These are phyloP conservation scores for Penicillium sp. DNA, from an alignment of 2,329 filamentous ascomycete genomes.

Conservation along the genomic window DNA sequence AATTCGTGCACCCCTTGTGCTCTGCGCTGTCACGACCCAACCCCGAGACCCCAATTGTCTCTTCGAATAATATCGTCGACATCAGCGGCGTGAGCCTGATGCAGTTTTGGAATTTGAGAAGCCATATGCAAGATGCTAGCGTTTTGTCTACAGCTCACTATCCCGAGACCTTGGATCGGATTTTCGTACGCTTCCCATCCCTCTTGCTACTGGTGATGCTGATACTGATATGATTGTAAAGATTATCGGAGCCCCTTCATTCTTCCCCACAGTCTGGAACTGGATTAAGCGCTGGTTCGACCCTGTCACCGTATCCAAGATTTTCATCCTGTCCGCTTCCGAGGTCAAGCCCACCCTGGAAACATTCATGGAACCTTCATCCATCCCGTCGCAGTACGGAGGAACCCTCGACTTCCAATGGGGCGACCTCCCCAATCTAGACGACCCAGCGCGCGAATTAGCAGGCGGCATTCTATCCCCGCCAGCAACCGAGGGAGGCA, in stretches of 20 bases:
- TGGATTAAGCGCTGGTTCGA: slow-evolving; percentile 97
- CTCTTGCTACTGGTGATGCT: background rate
- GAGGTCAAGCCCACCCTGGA: slow-evolving; percentile 75
- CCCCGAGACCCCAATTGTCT: slow-evolving; percentile 79
- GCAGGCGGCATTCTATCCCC: slow-evolving; percentile 28
- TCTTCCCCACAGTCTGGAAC: slow-evolving; percentile 87
- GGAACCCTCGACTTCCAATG: slow-evolving; percentile 80
- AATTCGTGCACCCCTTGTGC: slow-evolving; percentile 81
- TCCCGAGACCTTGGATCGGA: slow-evolving; percentile 84
- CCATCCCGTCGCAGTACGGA: slow-evolving; percentile 87
- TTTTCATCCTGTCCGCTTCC: slow-evolving; percentile 74
- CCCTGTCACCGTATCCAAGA: slow-evolving; percentile 90
- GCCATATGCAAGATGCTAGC: slow-evolving; percentile 89
- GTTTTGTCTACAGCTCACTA: slow-evolving; percentile 88
- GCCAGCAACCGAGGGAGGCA: slow-evolving; percentile 22
- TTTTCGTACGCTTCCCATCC: slow-evolving; percentile 53
- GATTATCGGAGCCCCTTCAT: slow-evolving; percentile 84
- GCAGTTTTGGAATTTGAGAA: slow-evolving; percentile 94
- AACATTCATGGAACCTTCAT: slow-evolving; percentile 73
- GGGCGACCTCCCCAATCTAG: slow-evolving; percentile 70
- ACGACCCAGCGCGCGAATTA: slow-evolving; percentile 44
- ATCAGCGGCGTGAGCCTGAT: slow-evolving; percentile 81
- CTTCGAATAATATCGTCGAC: slow-evolving; percentile 93
- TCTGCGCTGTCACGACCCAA: slow-evolving; percentile 71
- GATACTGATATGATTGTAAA: slow-evolving; percentile 23